Conservation (phyloP, 2,329 filamentous ascomycete genomes). For the Cyphellophora attinorum region DNA sequence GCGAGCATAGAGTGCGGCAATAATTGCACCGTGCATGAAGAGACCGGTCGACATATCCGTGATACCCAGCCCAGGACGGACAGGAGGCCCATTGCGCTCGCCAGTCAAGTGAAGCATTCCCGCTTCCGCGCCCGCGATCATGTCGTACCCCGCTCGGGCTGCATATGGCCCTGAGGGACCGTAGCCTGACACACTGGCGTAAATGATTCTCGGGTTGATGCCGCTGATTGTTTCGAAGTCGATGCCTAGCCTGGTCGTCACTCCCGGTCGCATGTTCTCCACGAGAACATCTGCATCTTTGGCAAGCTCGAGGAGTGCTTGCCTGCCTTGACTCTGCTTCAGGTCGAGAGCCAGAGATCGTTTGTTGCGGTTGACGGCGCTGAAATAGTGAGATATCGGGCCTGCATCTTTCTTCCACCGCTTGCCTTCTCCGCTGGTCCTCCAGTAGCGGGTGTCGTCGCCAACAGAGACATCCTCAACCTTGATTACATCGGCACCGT, state of each 20-base stretch:
- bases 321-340: conserved; percentile 6
- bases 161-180: conserved; percentile 32
- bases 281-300: conserved; percentile 19
- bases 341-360: conserved; percentile 11
- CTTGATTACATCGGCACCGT: conserved; percentile 20
- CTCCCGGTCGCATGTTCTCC: conserved; percentile 27
- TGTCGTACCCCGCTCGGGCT: conserved; percentile 10
- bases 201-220: conserved; percentile 36
- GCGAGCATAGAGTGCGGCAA: conserved; percentile 9
- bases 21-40: conserved; percentile 10
- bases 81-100: conserved; percentile 4
- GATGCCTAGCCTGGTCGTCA: conserved; percentile 35
- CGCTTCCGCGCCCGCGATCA: conserved; percentile 9
- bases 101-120: conserved; percentile 11
- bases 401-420: conserved; percentile 1
- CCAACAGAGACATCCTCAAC: conserved; percentile 6
- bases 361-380: conserved; percentile 17
- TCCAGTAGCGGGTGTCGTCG: conserved; percentile 12
- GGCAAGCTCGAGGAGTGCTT: conserved; percentile 18
- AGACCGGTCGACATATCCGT: conserved; percentile 12
- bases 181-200: conserved; percentile 46
- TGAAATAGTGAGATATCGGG: conserved; percentile 26
- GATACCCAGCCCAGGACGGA: conserved; percentile 6
- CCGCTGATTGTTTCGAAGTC: conserved; percentile 28
- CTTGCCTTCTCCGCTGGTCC: conserved; percentile 10